phyloP scores from a whole-genome alignment of 305 asterid genomes.

The Fraxinus ornus region DNA sequence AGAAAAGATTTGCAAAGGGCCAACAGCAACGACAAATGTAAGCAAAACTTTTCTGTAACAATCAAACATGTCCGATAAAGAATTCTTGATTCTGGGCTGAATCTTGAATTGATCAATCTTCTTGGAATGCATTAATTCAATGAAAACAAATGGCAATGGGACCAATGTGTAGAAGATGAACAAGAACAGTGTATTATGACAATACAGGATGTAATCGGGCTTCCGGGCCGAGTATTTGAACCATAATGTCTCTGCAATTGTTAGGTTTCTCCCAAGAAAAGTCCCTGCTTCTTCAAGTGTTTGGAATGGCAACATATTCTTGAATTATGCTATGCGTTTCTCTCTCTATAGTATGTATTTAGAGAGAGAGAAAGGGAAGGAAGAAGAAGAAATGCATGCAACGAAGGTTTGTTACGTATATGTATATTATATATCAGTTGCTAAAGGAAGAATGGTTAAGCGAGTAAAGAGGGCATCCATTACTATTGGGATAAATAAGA shows the following conservation, averaged over 20 bases:
- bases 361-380: neutral
- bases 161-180: conserved; percentile 52
- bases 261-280: conserved; percentile 55
- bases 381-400: neutral
- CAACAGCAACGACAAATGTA: conserved; percentile 50
- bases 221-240: conserved; percentile 55
- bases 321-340: neutral
- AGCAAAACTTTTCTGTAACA: conserved; percentile 50
- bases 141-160: conserved; percentile 54
- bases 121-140: conserved; percentile 45
- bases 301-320: conserved; percentile 52
- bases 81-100: conserved; percentile 54
- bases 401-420: neutral
- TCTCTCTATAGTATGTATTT: neutral
- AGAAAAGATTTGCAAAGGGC: conserved; percentile 61
- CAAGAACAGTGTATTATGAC: conserved; percentile 63
- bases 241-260: conserved; percentile 63
- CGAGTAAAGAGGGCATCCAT: conserved; percentile 6
- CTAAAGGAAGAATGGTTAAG: conserved; percentile 16
- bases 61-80: conserved; percentile 46
- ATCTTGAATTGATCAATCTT: conserved; percentile 53
- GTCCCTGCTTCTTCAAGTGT: conserved; percentile 52
- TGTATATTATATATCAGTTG: neutral
- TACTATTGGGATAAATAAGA: neutral
- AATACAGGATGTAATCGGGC: conserved; percentile 56